Evolutionary conservation across 495 filamentous ascomycete species (phyloP), one percentile per base, ranked within the genome.

Genomic region (Penicillium psychrofluorescens): DNA sequence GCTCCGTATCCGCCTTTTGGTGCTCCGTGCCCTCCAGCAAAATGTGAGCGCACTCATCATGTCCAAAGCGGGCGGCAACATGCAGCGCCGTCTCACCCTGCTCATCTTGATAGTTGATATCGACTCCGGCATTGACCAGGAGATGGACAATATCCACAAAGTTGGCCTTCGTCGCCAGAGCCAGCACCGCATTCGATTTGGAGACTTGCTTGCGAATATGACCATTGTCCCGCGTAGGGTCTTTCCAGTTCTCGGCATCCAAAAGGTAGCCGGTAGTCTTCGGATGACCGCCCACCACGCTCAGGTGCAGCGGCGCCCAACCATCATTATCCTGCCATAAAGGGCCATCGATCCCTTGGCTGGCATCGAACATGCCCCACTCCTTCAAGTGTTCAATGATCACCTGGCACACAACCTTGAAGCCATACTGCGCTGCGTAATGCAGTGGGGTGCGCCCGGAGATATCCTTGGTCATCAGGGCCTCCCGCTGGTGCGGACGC

Each of bases 391-490:
- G 83, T 38, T 83, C 80, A 60, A 95, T 88, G 43, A 98, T 71
- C n/a, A 89, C 67, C 59, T 92, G 76, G 56, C 89, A 95, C 8
- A 96, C 81, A 37, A 84, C 78, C 16, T 87, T 85, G 53, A 95
- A 87, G 4, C 92, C 92, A 60, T 92, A 95, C 64, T 96, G 88
- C 0, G 92, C 92, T 4, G 88, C 91, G 62, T 98, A 98, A 58
- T 98, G 92, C 27, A 98, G 71, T 22, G 92, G 89, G 30, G 89
- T 80, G 8, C 92, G 87, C 6, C 89, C 90, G 39, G 90, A 86
- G 2, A 78, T 58, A 67, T 98, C 92, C 44, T 72, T 80, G 14
- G 75, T 74, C 36, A 75, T 66, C 15, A 98, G 59, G 4, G 86
- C 82, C n/a, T 54, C 40, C 9, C 84, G 76, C 48, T 97, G 92